Evolutionary conservation across 129 eudicot species (phyloP), one percentile per base, ranked within the genome.

Genomic region (Arctium lappa): DNA sequence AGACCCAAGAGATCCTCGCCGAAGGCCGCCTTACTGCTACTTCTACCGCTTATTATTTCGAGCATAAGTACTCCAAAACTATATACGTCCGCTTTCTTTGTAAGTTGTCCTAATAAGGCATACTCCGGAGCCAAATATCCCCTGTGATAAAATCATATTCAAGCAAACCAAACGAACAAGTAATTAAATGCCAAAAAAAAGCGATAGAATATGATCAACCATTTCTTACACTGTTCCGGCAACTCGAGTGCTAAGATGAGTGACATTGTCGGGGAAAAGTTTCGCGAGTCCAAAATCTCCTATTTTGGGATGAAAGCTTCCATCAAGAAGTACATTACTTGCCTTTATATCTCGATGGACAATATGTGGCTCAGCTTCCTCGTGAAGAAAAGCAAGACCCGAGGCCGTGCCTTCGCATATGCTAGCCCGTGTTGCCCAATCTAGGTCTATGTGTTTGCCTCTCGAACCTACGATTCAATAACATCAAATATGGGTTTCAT

Each of bases 41-140:
- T 92, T 87, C 77, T 82, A 40, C 98, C 94, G 69, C 97, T 94
- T 31, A 92, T 73, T 40, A 92, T 86, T 85, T 94, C 98, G 4
- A 94, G 97, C 71, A 90, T 48, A 74, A 94, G 94, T 44, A 94
- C 91, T 33, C 98, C 97, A 86, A 92, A 91, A 62, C 98, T 89
- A 75, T 92, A 94, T 39, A 94, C 94, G 74, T 94, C 98, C 13
- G 85, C 95, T 85, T 94, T 92, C 84, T 90, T 91, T 38, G 98
- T 92, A 16, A 89, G 95, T 82, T 89, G 91, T 74, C 96, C 98
- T 39, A 89, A 81, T 86, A 86, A 30, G 2, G 91, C 93, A 37
- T 92, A 94, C 63, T 92, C 98, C 0, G 98, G 98, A 81, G 97
- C 98, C 39, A 94, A 73, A 81, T 94, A 94, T 76, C 98, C 98